Evolutionary conservation across 192 early-diverging fungal species (phyloP).

Genomic region (Rhizophagus sp.): DNA sequence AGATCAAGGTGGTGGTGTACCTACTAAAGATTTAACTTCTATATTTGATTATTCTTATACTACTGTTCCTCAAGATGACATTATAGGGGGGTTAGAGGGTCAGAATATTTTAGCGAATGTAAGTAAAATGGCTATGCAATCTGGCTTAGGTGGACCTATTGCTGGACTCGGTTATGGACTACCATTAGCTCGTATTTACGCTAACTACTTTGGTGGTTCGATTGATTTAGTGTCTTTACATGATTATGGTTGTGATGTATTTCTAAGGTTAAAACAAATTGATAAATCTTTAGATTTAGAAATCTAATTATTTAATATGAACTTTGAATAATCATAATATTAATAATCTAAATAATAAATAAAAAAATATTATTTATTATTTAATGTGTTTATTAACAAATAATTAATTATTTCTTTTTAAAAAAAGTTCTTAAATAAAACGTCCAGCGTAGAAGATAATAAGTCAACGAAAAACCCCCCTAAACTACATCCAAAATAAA

Average conservation of each 20-base stretch:
- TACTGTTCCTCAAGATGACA: constrained; percentile 73
- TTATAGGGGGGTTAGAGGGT: neutral
- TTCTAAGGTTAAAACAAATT: constrained; percentile 86
- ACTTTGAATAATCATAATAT: too few species aligned
- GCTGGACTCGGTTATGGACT: constrained; percentile 69
- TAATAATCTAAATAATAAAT: too few species aligned
- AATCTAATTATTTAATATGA: constrained; percentile 40
- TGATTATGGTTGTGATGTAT: constrained; percentile 92
- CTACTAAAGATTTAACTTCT: constrained; percentile 67
- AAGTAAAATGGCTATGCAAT: constrained; percentile 77
- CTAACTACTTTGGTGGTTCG: constrained; percentile 91
- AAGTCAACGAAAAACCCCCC: too few species aligned
- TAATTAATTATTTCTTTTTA: too few species aligned
- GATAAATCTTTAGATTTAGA: constrained; percentile 60
- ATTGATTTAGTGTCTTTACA: constrained; percentile 80
- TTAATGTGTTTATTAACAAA: too few species aligned
- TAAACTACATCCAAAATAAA: too few species aligned
- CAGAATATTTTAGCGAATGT: constrained; percentile 72
- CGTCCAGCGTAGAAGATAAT: too few species aligned
- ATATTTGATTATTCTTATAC: constrained; percentile 96
- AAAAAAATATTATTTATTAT: too few species aligned
- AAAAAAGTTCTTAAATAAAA: too few species aligned
- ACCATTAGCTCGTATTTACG: constrained; percentile 85
- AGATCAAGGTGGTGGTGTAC: constrained; percentile 91
- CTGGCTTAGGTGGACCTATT: constrained; percentile 91